These are phyloP conservation scores for Ceratocystis eucalypticola DNA, from an alignment of 2,329 filamentous ascomycete genomes.

Conservation along the genomic window DNA sequence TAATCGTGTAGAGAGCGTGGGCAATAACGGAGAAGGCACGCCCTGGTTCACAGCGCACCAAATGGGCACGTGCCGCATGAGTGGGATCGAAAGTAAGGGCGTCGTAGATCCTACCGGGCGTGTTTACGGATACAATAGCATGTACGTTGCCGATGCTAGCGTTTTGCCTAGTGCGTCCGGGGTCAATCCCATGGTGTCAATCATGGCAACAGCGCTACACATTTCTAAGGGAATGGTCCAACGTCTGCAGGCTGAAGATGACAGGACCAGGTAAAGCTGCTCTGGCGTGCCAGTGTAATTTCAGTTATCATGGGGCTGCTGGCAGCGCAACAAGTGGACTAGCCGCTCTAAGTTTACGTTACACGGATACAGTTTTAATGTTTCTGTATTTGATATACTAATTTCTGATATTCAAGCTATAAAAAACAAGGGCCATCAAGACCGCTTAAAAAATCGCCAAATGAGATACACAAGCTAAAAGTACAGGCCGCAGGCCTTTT, in stretches of 20 bases:
- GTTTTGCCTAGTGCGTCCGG: constrained; percentile 65
- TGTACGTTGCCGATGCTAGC: constrained; percentile 63
- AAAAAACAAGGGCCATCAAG: constrained; percentile 1
- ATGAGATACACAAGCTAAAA: neutral
- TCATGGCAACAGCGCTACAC: constrained; percentile 56
- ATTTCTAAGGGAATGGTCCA: constrained; percentile 43
- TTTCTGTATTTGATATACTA: neutral
- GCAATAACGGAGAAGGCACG: constrained; percentile 37
- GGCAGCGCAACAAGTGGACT: neutral
- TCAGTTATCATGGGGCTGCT: neutral
- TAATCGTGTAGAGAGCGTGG: constrained; percentile 33
- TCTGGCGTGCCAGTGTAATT: neutral
- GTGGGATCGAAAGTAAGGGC: constrained; percentile 35
- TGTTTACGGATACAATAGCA: constrained; percentile 51
- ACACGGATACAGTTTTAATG: neutral
- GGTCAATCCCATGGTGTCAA: constrained; percentile 71
- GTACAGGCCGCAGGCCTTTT: neutral
- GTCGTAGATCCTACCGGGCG: constrained; percentile 45
- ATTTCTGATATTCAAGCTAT: constrained; percentile 7
- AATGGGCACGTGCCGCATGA: constrained; percentile 69
- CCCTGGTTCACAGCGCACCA: constrained; percentile 62
- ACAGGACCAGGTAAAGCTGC: neutral
- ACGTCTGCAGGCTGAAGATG: neutral
- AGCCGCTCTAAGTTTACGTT: neutral
- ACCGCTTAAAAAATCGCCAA: neutral